Conservation (phyloP, 345 rosid genomes). For the Acer negundo region DNA sequence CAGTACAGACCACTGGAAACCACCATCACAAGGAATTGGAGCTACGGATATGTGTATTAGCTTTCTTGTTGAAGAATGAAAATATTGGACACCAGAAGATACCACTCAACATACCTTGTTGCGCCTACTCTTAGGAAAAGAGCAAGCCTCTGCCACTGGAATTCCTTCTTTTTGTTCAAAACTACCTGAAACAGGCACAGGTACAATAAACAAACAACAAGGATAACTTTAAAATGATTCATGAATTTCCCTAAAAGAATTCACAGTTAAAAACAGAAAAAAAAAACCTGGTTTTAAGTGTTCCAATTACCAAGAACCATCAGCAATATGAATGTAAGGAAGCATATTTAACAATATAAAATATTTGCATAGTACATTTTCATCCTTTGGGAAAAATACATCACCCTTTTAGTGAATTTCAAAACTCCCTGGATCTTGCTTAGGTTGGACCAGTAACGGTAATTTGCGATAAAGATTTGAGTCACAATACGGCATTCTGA, state of each 20-base stretch:
- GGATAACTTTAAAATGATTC: constrained; percentile 15
- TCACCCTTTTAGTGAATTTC: background rate
- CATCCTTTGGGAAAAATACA: background rate
- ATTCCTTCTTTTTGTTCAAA: constrained; percentile 76
- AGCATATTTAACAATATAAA: constrained; percentile 1
- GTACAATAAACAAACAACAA: constrained; percentile 11
- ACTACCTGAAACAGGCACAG: constrained; percentile 56
- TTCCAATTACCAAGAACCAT: constrained; percentile 1
- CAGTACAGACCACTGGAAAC: background rate
- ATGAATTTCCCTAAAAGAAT: background rate
- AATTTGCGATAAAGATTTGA: constrained; percentile 2
- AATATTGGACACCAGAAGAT: background rate
- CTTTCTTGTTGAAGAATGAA: background rate
- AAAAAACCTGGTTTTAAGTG: background rate
- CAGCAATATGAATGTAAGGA: background rate
- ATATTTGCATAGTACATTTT: background rate
- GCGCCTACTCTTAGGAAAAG: constrained; percentile 70
- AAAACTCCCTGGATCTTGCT: background rate
- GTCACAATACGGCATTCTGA: background rate
- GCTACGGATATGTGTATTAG: background rate
- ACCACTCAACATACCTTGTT: constrained; percentile 47
- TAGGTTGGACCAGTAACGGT: background rate
- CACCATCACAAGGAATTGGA: constrained; percentile 6
- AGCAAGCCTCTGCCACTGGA: constrained; percentile 80
- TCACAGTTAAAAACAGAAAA: background rate